A percentile compares a stretch with the other conserved stretches of the same genome.
Conservation (phyloP, 768 basidiomycete genomes). For the Hortiboletus campestris region DNA sequence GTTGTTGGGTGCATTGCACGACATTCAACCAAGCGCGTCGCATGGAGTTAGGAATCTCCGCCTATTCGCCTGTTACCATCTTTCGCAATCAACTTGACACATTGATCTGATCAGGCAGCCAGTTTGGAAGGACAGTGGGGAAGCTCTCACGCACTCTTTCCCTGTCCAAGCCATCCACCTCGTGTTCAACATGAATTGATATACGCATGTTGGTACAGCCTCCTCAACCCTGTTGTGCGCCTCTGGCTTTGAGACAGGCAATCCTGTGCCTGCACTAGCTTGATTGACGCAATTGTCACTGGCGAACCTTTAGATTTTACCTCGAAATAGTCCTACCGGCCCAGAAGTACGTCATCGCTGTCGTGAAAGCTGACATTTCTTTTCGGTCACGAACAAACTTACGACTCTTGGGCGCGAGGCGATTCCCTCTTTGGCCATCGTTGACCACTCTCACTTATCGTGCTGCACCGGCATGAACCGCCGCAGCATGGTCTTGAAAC, state of each 20-base stretch:
- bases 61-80: conserved; percentile 2
- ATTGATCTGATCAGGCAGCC: conserved; percentile 10
- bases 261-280: conserved; percentile 13
- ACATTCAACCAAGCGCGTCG: neutral
- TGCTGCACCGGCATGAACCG: conserved; percentile 12
- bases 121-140: conserved; percentile 5
- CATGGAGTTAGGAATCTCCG: neutral
- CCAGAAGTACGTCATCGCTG: conserved; percentile 31
- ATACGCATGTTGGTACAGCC: conserved; percentile 16
- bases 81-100: conserved; percentile 3
- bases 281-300: conserved; percentile 7
- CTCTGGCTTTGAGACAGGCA: conserved; percentile 2
- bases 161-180: conserved; percentile 17
- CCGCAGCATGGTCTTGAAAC: conserved; percentile 18
- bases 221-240: conserved; percentile 1
- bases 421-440: conserved; percentile 17
- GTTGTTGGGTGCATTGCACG: conserved; percentile 6
- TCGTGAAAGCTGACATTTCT: conserved; percentile 9
- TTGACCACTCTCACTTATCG: conserved; percentile 13
- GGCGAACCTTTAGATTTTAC: conserved; percentile 24
- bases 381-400: conserved; percentile 11
- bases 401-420: conserved; percentile 17
- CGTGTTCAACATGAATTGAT: conserved; percentile 22
- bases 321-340: conserved; percentile 17
- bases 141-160: conserved; percentile 7